Evolutionary conservation across 495 filamentous ascomycete species (phyloP).

Genomic region (Hypoxylon rickii): DNA sequence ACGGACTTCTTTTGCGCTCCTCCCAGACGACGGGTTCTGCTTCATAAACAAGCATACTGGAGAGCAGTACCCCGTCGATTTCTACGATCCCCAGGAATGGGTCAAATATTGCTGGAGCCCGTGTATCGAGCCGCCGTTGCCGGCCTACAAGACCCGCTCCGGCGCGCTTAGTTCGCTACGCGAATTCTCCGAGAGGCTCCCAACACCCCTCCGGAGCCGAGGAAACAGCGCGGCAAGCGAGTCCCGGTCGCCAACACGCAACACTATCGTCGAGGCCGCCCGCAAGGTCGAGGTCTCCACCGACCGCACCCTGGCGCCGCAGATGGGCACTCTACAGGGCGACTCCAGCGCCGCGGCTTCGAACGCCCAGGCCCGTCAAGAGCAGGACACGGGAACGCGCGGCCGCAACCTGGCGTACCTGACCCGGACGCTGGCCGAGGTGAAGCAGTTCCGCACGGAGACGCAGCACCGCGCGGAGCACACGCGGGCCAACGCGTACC

Average conservation of each 20-base stretch:
- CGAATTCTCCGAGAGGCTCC: conserved; percentile 44
- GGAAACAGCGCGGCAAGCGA: conserved; percentile 36
- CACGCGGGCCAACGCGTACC: conserved; percentile 71
- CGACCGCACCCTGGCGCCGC: conserved; percentile 53
- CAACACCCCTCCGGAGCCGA: conserved; percentile 33
- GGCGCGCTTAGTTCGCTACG: conserved; percentile 45
- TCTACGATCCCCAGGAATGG: conserved; percentile 82
- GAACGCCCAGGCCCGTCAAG: conserved; percentile 44
- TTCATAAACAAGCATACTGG: conserved; percentile 84
- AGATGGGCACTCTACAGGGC: conserved; percentile 50
- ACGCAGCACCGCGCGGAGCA: conserved; percentile 64
- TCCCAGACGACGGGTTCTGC: conserved; percentile 87
- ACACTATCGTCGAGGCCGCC: conserved; percentile 29
- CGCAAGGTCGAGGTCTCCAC: conserved; percentile 38
- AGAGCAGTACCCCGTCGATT: conserved; percentile 82
- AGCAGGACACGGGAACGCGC: conserved; percentile 48
- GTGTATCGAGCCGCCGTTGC: conserved; percentile 68
- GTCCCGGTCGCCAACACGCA: conserved; percentile 31
- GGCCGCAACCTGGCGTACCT: conserved; percentile 69
- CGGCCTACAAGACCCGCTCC: conserved; percentile 42
- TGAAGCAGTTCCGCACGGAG: conserved; percentile 73
- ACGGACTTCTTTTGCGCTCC: conserved; percentile 80
- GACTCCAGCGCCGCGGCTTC: conserved; percentile 40
- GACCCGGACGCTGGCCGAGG: conserved; percentile 70
- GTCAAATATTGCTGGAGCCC: conserved; percentile 78